Percentiles rank a stretch among this genome's conserved stretches.
These are phyloP conservation scores for Mucor piriformis DNA, from an alignment of 371 early-diverging fungal genomes.

Conservation along the genomic window DNA sequence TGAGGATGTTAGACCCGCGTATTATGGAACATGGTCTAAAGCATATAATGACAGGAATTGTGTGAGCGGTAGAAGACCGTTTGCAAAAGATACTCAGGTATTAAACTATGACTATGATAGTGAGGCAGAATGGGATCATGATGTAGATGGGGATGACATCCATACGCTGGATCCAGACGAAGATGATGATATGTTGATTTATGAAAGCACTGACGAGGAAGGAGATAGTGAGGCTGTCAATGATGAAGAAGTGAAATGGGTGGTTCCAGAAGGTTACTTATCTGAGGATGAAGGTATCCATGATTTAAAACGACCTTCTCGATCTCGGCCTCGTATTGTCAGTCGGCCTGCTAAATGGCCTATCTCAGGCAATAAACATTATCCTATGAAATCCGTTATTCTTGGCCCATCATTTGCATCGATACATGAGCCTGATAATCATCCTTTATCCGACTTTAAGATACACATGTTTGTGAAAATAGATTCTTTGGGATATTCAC, in stretches of 20 bases:
- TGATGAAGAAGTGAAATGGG: conserved; percentile 6
- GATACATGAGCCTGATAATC: conserved; percentile 12
- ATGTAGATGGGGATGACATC: conserved; percentile 19
- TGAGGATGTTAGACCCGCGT: conserved; percentile 76
- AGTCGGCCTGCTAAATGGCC: conserved; percentile 27
- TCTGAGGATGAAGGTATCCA: conserved; percentile 72
- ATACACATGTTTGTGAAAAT: conserved; percentile 1
- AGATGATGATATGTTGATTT: conserved; percentile 7
- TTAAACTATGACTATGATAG: conserved; percentile 86
- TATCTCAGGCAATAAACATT: conserved; percentile 13
- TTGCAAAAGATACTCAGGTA: conserved; percentile 59
- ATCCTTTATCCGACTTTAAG: conserved; percentile 18
- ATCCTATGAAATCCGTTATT: conserved; percentile 22
- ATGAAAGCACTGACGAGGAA: conserved; percentile 2
- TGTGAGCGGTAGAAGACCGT: conserved; percentile 64
- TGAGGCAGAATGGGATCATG: conserved; percentile 84
- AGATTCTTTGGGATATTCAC: conserved; percentile 5
- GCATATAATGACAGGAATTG: conserved; percentile 24
- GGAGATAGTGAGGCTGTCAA: conserved; percentile 1
- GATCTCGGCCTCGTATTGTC: not conserved
- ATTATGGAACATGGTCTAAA: conserved; percentile 83
- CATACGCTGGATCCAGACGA: conserved; percentile 19
- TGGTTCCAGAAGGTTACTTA: conserved; percentile 75
- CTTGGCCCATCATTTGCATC: conserved; percentile 20
- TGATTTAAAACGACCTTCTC: not conserved